These are phyloP conservation scores for Quercus variabilis DNA, from an alignment of 306 rosid genomes.

Conservation along the genomic window DNA sequence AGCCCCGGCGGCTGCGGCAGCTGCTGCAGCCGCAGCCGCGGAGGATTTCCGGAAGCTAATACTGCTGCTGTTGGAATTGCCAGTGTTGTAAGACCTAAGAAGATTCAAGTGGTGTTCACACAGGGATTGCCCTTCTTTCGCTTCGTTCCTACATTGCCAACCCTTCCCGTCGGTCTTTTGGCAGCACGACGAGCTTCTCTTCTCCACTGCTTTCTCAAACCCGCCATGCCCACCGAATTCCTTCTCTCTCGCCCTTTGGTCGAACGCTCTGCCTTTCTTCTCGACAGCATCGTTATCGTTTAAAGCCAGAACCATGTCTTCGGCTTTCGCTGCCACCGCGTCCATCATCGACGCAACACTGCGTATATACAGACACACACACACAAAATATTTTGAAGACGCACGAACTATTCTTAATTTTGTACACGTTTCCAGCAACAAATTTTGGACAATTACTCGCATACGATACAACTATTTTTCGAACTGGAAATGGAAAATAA, in stretches of 20 bases:
- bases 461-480: neutral
- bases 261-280: neutral
- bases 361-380: conserved; percentile 5
- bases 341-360: conserved; percentile 61
- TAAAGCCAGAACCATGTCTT: neutral
- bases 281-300: neutral
- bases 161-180: conserved; percentile 31
- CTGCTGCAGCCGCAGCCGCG: neutral
- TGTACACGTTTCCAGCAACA: neutral
- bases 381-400: neutral
- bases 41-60: neutral
- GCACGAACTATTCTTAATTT: neutral
- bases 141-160: conserved; percentile 45
- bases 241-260: conserved; percentile 1
- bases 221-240: neutral
- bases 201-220: neutral
- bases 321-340: conserved; percentile 12
- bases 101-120: conserved; percentile 34
- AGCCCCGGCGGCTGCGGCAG: neutral
- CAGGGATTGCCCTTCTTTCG: conserved; percentile 31
- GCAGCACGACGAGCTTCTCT: neutral
- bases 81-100: conserved; percentile 24
- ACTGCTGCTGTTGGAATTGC: neutral
- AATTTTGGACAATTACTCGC: conserved; percentile 14
- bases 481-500: conserved; percentile 1